phyloP scores from a whole-genome alignment of 1,139 yeast genomes.

The Nadsonia starkeyi-henricii region DNA sequence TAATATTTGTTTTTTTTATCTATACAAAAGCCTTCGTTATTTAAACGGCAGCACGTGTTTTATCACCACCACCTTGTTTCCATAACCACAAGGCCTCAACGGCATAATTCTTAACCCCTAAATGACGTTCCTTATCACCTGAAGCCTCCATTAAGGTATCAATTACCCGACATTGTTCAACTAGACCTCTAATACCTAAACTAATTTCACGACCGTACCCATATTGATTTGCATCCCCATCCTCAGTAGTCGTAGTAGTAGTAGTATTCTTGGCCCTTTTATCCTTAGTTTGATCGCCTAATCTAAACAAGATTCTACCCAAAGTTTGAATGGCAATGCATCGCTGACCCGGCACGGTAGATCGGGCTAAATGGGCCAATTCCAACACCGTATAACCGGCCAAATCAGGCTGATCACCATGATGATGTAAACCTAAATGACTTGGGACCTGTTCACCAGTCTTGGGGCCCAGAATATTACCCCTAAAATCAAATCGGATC shows the following conservation, averaged over 20 bases:
- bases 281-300: constrained; percentile 32
- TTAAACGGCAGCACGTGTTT: constrained; percentile 12
- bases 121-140: constrained; percentile 49
- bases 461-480: constrained; percentile 51
- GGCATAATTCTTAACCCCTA: constrained; percentile 76
- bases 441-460: constrained; percentile 32
- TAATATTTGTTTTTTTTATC: background rate
- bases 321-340: constrained; percentile 74
- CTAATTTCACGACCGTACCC: constrained; percentile 37
- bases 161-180: constrained; percentile 51
- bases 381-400: constrained; percentile 90
- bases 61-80: constrained; percentile 64
- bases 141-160: constrained; percentile 64
- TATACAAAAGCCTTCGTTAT: background rate
- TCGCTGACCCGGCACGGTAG: constrained; percentile 73
- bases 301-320: constrained; percentile 73
- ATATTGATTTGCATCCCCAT: constrained; percentile 20
- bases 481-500: constrained; percentile 78
- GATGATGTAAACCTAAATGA: constrained; percentile 76
- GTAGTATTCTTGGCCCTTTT: constrained; percentile 21
- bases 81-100: constrained; percentile 91
- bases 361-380: constrained; percentile 63
- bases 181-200: constrained; percentile 59
- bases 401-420: constrained; percentile 71
- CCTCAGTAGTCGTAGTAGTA: constrained; percentile 28